Percentiles rank a stretch among this genome's conserved stretches.
Evolutionary conservation across 1,284 basidiomycete genomes (phyloP).

Genomic region (Veloboletus limbatus): DNA sequence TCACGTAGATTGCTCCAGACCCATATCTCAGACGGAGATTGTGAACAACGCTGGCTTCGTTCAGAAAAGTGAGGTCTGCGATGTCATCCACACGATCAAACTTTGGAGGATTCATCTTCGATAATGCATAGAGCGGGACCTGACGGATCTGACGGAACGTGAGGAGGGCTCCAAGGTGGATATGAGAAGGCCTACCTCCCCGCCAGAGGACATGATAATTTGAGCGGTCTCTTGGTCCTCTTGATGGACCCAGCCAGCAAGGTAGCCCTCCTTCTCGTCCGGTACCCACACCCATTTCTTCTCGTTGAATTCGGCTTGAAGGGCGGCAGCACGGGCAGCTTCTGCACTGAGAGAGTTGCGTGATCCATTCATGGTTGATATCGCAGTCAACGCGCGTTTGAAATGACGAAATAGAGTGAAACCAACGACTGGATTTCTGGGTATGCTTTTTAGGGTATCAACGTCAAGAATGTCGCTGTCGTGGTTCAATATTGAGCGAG

Average conservation of each 20-base stretch:
- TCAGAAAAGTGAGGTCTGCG: slow-evolving; percentile 96
- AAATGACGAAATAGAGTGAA: slow-evolving; percentile 5
- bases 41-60: slow-evolving; percentile 98
- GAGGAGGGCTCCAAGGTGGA: slow-evolving; percentile 8
- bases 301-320: slow-evolving; percentile 93
- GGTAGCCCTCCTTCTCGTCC: slow-evolving; percentile 85
- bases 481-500: neutral
- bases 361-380: slow-evolving; percentile 45
- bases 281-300: slow-evolving; percentile 98
- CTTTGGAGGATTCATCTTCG: slow-evolving; percentile 98
- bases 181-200: slow-evolving; percentile 53
- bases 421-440: neutral
- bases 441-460: slow-evolving; percentile 13
- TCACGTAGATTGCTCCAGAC: slow-evolving; percentile 91
- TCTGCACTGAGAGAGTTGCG: slow-evolving; percentile 64
- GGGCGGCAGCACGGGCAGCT: slow-evolving; percentile 76
- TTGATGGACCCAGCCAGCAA: slow-evolving; percentile 85
- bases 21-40: slow-evolving; percentile 92
- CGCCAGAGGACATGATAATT: slow-evolving; percentile 77
- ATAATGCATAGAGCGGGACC: slow-evolving; percentile 75
- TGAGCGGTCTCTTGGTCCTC: slow-evolving; percentile 79
- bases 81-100: slow-evolving; percentile 99
- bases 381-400: slow-evolving; percentile 16
- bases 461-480: neutral
- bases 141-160: slow-evolving; percentile 55